Evolutionary conservation across 2,329 filamentous ascomycete genomes (phyloP).

Genomic region (Moelleriella libera): DNA sequence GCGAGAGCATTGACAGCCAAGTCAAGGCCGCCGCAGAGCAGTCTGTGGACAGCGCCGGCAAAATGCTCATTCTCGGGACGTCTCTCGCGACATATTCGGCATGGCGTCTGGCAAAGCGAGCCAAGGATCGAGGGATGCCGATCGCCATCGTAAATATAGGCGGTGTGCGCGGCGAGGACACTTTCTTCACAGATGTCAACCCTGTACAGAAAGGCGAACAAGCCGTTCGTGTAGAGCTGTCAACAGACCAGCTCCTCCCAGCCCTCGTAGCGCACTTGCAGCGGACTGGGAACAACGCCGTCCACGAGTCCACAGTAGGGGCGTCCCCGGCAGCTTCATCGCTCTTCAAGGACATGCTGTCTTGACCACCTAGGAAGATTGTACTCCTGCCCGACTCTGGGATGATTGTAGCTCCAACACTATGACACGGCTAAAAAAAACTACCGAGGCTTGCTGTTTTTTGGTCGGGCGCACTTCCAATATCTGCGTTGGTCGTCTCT

Average conservation of each 20-base stretch:
- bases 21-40: conserved; percentile 68
- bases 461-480: not conserved
- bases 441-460: conserved; percentile 14
- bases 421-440: conserved; percentile 29
- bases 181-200: conserved; percentile 47
- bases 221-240: conserved; percentile 42
- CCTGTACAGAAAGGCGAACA: conserved; percentile 33
- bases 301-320: not conserved
- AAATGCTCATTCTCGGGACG: conserved; percentile 70
- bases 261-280: conserved; percentile 37
- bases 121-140: conserved; percentile 68
- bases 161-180: conserved; percentile 68
- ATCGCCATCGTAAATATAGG: conserved; percentile 81
- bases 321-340: conserved; percentile 1
- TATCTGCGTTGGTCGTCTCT: conserved; percentile 1
- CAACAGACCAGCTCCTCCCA: conserved; percentile 44
- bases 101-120: conserved; percentile 75
- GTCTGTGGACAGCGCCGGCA: conserved; percentile 62
- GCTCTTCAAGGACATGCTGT: conserved; percentile 47
- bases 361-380: conserved; percentile 21
- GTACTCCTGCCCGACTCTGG: conserved; percentile 2
- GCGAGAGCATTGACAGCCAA: conserved; percentile 60
- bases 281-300: conserved; percentile 5
- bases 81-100: conserved; percentile 92
- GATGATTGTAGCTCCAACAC: too few relatives aligned